Evolutionary conservation across 306 rosid species (phyloP).

Genomic region (Quercus robur): DNA sequence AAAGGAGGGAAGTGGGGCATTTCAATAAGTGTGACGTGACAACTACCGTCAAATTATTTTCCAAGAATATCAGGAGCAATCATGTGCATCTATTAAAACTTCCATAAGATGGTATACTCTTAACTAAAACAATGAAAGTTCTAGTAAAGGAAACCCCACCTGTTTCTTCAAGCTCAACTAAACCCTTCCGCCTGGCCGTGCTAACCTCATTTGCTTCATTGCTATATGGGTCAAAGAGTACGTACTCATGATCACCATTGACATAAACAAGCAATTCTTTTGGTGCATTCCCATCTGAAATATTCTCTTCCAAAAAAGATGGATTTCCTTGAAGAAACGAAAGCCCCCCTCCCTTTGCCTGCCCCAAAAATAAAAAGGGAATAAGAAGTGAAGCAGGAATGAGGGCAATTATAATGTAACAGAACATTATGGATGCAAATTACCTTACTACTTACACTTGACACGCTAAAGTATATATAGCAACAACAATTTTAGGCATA

Average conservation of each 20-base stretch:
- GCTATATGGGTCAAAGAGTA: constrained; percentile 64
- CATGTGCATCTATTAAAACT: not conserved
- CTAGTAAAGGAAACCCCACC: constrained; percentile 42
- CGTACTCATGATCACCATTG: constrained; percentile 73
- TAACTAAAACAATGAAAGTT: not conserved
- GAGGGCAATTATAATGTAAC: not conserved
- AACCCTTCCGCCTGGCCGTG: constrained; percentile 31
- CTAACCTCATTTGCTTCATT: constrained; percentile 41
- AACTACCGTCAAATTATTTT: not conserved
- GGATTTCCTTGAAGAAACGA: constrained; percentile 52
- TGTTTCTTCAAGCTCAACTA: constrained; percentile 54
- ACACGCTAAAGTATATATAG: not conserved
- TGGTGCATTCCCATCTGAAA: constrained; percentile 32
- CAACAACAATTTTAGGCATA: not conserved
- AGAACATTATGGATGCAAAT: not conserved
- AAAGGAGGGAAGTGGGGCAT: not conserved
- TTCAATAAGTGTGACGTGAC: not conserved
- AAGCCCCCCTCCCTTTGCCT: constrained; percentile 90
- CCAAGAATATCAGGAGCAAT: not conserved
- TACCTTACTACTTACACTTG: not conserved
- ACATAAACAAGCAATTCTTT: constrained; percentile 56
- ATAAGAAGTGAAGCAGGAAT: not conserved
- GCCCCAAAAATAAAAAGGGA: not conserved
- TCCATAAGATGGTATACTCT: not conserved
- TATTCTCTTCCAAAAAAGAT: constrained; percentile 26